Evolutionary conservation across 1,284 basidiomycete species (phyloP), one percentile per base, ranked within the genome.

Genomic region (Trichosporon sp.): DNA sequence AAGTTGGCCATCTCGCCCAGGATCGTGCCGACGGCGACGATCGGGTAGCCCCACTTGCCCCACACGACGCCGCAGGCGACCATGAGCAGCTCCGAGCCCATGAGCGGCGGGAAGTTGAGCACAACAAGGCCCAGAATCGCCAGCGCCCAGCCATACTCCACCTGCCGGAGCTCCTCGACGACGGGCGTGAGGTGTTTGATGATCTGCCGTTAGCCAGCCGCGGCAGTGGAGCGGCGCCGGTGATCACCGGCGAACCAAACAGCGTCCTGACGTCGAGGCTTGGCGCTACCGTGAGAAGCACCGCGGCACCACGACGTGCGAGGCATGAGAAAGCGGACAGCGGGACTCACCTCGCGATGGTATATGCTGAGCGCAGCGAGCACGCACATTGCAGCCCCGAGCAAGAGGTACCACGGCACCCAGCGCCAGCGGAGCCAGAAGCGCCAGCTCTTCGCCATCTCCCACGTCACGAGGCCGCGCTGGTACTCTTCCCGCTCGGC

Each of bases 101-200:
- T 81, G 0, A 84, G 71, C 0, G 83, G 84, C 0, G 84, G 83
- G 74, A 85, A 84, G 11, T 78, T 80, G 51, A 84, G 73, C 47
- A 84, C 77, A 68, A 83, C 76, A 35, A 84, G 75, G 31, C 81
- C 75, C 6, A 72, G 76, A 31, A 80, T 77, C 2, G 82, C 81
- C 13, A 81, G 76, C 25, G 76, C 38, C 73, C 78, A 83, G 6
- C 80, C 80, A 12, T 68, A 76, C n/a, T 69, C 69, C 29, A 76
- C 29, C 7, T 64, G 38, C 13, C 70, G 67, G 60, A 77, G 27
- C 15, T 68, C 67, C 27, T 68, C 68, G 23, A 73, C 75, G 25
- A 75, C 66, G 5, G 77, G 77, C 56, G 74, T 74, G 25, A 79
- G 67, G 68, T 67, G 72, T 38, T 75, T 65, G 64, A 77, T 75